Percentiles rank a stretch among this genome's conserved stretches.
phyloP scores from a whole-genome alignment of 1,284 basidiomycete species.

The Boletus austroedulis region DNA sequence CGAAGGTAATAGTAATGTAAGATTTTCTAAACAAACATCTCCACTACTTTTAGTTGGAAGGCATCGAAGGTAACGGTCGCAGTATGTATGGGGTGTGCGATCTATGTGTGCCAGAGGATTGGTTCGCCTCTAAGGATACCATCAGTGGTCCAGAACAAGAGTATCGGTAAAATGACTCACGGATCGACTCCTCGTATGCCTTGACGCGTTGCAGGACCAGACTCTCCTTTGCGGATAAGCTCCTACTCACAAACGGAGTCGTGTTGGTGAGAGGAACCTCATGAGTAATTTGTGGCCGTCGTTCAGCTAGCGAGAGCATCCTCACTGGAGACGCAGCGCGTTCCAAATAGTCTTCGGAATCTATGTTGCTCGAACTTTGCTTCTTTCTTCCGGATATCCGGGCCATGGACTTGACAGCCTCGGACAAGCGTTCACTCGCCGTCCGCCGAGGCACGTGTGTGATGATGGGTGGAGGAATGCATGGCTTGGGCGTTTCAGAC shows the following conservation, averaged over 20 bases:
- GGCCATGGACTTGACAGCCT: slow-evolving; percentile 25
- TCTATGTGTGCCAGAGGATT: slow-evolving; percentile 7
- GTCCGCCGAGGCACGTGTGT: slow-evolving; percentile 10
- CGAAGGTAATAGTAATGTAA: slow-evolving; percentile 30
- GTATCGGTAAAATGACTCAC: slow-evolving; percentile 15
- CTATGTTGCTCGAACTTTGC: slow-evolving; percentile 7
- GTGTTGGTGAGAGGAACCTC: background rate
- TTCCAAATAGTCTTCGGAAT: slow-evolving; percentile 4
- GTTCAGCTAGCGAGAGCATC: slow-evolving; percentile 19
- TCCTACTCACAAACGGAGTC: slow-evolving; percentile 21
- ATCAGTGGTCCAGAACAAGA: slow-evolving; percentile 6
- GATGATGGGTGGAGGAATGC: background rate
- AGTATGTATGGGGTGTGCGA: slow-evolving; percentile 38
- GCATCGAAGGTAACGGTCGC: slow-evolving; percentile 38
- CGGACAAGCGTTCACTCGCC: slow-evolving; percentile 21
- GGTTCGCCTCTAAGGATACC: background rate
- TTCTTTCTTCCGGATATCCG: slow-evolving; percentile 14
- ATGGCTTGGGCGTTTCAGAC: background rate
- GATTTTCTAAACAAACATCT: too few relatives aligned
- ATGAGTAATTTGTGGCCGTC: slow-evolving; percentile 1
- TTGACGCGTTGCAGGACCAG: slow-evolving; percentile 50
- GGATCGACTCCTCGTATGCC: slow-evolving; percentile 34
- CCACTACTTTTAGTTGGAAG: too few relatives aligned
- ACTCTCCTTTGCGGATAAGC: slow-evolving; percentile 40
- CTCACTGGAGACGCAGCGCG: slow-evolving; percentile 2